These are phyloP conservation scores for Coemansia reversa DNA, from an alignment of 192 early-diverging fungal species.

Conservation along the genomic window DNA sequence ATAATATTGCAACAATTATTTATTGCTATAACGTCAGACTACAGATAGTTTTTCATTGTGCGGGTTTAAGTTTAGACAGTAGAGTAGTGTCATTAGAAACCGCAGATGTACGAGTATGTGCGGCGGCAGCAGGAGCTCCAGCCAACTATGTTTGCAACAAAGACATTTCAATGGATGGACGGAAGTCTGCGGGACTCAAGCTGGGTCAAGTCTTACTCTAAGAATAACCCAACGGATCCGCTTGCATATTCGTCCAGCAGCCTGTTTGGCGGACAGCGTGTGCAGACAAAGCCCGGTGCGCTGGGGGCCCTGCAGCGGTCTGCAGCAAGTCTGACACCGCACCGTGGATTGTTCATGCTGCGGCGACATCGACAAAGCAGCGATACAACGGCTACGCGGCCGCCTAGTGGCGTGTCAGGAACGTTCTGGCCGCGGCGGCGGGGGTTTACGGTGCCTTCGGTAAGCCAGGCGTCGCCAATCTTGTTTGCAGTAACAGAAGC, in stretches of 20 bases:
- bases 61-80: not conserved
- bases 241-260: constrained; percentile 48
- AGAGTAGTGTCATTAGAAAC: not conserved
- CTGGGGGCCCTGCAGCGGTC: constrained; percentile 39
- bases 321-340: constrained; percentile 30
- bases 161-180: constrained; percentile 55
- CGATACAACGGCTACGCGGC: constrained; percentile 23
- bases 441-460: constrained; percentile 40
- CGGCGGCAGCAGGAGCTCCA: constrained; percentile 55
- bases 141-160: constrained; percentile 35
- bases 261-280: constrained; percentile 22
- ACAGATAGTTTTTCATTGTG: not conserved
- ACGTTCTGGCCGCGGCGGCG: constrained; percentile 31
- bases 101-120: constrained; percentile 52
- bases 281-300: constrained; percentile 13
- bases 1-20: not conserved
- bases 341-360: constrained; percentile 32
- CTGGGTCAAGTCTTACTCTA: constrained; percentile 36
- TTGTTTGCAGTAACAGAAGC: not conserved
- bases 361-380: constrained; percentile 43
- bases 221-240: constrained; percentile 25
- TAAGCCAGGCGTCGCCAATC: constrained; percentile 20
- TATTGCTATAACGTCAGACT: not conserved
- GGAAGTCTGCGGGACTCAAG: constrained; percentile 29
- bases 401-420: constrained; percentile 37